Evolutionary conservation across 2,329 filamentous ascomycete genomes (phyloP).

Genomic region (Aspergillus novoparasiticus): DNA sequence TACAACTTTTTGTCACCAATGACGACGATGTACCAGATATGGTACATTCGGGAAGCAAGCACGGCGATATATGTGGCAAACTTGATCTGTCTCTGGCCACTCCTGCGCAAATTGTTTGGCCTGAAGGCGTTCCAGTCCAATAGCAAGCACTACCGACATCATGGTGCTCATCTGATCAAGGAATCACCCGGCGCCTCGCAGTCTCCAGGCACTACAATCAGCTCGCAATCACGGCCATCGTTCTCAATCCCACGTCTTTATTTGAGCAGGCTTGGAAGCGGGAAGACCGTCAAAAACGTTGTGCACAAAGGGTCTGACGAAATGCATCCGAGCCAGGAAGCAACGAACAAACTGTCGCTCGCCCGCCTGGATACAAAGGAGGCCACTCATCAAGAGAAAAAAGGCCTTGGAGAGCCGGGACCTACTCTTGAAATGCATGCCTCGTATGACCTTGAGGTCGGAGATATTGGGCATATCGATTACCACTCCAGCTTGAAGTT

Average conservation of each 20-base stretch:
- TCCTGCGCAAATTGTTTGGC: constrained; percentile 33
- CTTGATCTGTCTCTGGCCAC: constrained; percentile 38
- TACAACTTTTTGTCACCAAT: constrained; percentile 43
- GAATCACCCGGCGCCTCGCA: constrained; percentile 20
- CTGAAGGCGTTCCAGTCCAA: constrained; percentile 31
- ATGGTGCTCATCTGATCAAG: constrained; percentile 18
- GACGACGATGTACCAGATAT: constrained; percentile 43
- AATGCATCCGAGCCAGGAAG: constrained; percentile 1
- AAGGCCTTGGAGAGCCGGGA: background rate
- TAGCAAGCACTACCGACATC: constrained; percentile 26
- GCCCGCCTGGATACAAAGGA: background rate
- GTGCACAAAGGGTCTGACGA: background rate
- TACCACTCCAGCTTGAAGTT: background rate
- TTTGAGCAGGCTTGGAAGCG: constrained; percentile 11
- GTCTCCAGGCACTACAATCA: background rate
- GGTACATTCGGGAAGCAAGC: constrained; percentile 47
- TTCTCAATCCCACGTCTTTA: constrained; percentile 20
- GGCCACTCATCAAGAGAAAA: background rate
- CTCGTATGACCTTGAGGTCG: constrained; percentile 4
- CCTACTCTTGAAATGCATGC: background rate
- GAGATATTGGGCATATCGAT: background rate
- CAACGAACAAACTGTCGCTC: background rate
- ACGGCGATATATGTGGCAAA: constrained; percentile 51
- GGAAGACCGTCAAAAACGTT: constrained; percentile 6
- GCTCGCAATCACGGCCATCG: constrained; percentile 24